phyloP scores from a whole-genome alignment of 257 asterid genomes.

The Striga asiatica region DNA sequence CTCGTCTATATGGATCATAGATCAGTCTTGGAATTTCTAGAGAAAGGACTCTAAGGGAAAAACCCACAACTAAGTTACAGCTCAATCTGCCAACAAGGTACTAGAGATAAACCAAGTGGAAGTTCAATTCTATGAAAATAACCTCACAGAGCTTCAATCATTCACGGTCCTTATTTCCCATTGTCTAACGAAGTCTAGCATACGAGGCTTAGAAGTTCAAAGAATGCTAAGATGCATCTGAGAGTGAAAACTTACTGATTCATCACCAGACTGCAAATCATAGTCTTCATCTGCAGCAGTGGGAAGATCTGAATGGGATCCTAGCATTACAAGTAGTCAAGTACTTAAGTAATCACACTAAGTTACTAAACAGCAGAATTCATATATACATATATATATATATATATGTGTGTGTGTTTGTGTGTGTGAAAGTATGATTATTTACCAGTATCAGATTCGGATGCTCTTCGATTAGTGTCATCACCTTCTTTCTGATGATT shows the following conservation, averaged over 20 bases:
- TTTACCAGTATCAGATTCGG: constrained; percentile 48
- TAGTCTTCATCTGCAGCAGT: constrained; percentile 70
- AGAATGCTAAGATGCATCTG: constrained; percentile 9
- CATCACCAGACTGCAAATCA: constrained; percentile 55
- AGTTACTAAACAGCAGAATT: constrained; percentile 13
- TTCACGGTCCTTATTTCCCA: neutral
- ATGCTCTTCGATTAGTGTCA: constrained; percentile 22
- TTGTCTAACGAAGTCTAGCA: neutral
- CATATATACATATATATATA: too few species aligned
- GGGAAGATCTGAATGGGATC: constrained; percentile 52
- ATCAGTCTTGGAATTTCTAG: too few species aligned
- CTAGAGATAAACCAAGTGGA: constrained; percentile 4
- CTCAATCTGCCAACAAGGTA: neutral
- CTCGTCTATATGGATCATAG: too few species aligned
- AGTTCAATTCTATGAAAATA: constrained; percentile 3
- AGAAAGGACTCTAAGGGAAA: too few species aligned
- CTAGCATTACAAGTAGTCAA: constrained; percentile 37
- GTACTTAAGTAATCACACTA: constrained; percentile 20
- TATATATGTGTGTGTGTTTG: too few species aligned
- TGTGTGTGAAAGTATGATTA: neutral
- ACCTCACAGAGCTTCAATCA: neutral
- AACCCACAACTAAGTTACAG: too few species aligned
- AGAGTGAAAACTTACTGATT: constrained; percentile 47
- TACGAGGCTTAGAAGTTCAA: neutral
- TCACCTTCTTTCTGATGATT: constrained; percentile 29